phyloP scores from a whole-genome alignment of 1,284 basidiomycete genomes.

The Cystobasidium slooffiae region DNA sequence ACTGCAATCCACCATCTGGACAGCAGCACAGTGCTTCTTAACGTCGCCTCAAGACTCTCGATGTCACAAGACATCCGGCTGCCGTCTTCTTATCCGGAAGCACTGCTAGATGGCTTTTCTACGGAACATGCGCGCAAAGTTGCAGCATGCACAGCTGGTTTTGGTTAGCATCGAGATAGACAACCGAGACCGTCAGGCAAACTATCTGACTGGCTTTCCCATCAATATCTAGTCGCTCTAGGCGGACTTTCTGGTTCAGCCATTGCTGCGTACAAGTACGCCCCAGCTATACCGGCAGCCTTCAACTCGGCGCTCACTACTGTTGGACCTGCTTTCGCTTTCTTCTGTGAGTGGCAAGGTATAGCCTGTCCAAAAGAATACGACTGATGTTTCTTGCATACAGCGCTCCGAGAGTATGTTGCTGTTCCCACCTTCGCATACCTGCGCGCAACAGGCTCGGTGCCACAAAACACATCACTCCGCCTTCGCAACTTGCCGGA shows the following conservation, averaged over 20 bases:
- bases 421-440: conserved; percentile 19
- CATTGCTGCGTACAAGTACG: conserved; percentile 28
- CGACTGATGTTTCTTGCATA: neutral
- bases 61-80: conserved; percentile 5
- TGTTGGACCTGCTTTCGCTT: conserved; percentile 31
- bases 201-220: neutral
- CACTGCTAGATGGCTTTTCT: conserved; percentile 15
- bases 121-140: conserved; percentile 31
- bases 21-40: no score
- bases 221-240: neutral
- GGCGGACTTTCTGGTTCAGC: conserved; percentile 38
- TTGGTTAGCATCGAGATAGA: conserved; percentile 17
- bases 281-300: conserved; percentile 43
- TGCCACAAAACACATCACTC: neutral
- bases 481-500: conserved; percentile 28
- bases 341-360: conserved; percentile 26
- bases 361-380: neutral
- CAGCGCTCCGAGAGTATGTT: conserved; percentile 35
- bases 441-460: neutral
- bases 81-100: neutral
- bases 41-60: no score
- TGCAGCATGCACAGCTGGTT: conserved; percentile 31
- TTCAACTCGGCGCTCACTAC: conserved; percentile 31
- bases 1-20: no score
- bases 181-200: no score